These are phyloP conservation scores for Raffaelea ambrosiae DNA, from an alignment of 2,329 filamentous ascomycete species.

Conservation along the genomic window DNA sequence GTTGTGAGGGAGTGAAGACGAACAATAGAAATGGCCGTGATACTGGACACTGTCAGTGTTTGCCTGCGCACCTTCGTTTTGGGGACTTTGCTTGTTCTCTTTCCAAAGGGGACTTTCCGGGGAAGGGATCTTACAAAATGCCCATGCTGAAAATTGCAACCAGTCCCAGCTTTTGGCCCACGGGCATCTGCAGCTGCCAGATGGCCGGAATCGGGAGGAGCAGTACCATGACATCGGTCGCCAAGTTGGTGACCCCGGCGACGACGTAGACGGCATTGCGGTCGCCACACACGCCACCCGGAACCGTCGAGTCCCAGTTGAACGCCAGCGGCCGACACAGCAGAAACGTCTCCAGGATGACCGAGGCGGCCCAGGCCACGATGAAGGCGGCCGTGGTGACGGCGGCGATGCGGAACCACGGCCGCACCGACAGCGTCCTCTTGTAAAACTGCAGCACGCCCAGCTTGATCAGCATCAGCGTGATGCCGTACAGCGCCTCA, in stretches of 20 bases:
- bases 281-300: not conserved
- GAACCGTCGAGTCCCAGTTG: slow-evolving; percentile 1
- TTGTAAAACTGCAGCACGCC: not conserved
- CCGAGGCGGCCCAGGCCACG: not conserved
- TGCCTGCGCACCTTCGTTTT: no score
- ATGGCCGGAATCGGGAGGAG: not conserved
- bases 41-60: not conserved
- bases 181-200: not conserved
- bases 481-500: slow-evolving; percentile 1
- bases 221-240: slow-evolving; percentile 1
- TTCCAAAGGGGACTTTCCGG: no score
- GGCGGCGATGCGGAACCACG: not conserved
- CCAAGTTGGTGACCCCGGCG: slow-evolving; percentile 1
- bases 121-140: not conserved
- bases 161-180: not conserved
- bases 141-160: slow-evolving; percentile 1
- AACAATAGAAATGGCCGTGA: slow-evolving; percentile 1
- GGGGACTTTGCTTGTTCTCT: no score
- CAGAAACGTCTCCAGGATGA: slow-evolving; percentile 1
- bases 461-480: not conserved
- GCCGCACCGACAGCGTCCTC: not conserved
- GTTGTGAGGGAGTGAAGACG: not conserved
- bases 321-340: slow-evolving; percentile 1
- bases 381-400: not conserved
- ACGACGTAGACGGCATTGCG: slow-evolving; percentile 1